A percentile compares a stretch with the other conserved stretches of the same genome.
phyloP scores from a whole-genome alignment of 2,329 filamentous ascomycete species.

The Arthrinium puccinioides region DNA sequence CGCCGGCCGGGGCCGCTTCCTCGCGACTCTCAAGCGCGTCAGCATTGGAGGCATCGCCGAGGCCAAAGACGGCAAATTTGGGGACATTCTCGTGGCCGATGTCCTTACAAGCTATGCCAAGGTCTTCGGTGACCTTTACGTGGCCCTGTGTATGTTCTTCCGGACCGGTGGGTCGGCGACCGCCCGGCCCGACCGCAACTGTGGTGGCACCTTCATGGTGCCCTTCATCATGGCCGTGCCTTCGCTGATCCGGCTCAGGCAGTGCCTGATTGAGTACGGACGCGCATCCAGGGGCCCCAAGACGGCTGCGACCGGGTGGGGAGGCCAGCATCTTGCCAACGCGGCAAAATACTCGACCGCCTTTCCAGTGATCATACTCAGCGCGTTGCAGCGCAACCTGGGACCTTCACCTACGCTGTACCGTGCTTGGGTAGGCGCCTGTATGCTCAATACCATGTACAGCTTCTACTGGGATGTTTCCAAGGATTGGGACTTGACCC shows the following conservation, averaged over 20 bases:
- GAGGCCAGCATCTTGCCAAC: conserved; percentile 85
- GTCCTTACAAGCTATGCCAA: conserved; percentile 92
- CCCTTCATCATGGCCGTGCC: conserved; percentile 80
- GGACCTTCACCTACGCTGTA: conserved; percentile 36
- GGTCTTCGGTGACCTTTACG: conserved; percentile 82
- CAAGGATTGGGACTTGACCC: conserved; percentile 91
- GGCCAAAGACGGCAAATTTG: conserved; percentile 84
- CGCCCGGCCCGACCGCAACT: conserved; percentile 70
- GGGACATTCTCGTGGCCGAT: conserved; percentile 88
- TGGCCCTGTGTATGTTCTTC: conserved; percentile 88
- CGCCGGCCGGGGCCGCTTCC: conserved; percentile 66
- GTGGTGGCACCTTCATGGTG: conserved; percentile 71
- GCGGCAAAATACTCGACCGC: conserved; percentile 91
- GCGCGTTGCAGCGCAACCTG: conserved; percentile 61
- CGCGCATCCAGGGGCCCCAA: conserved; percentile 55
- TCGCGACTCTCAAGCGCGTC: conserved; percentile 69
- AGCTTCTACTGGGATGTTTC: conserved; percentile 98
- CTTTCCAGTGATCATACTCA: conserved; percentile 83
- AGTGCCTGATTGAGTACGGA: conserved; percentile 83
- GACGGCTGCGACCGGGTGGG: conserved; percentile 58
- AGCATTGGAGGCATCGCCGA: conserved; percentile 81
- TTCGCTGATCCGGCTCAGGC: conserved; percentile 77
- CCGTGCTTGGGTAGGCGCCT: conserved; percentile 61
- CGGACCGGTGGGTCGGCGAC: conserved; percentile 65
- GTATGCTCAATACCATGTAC: conserved; percentile 79